Evolutionary conservation across 305 asterid species (phyloP), one percentile per base, ranked within the genome.

Genomic region (Ruellia speciosa): DNA sequence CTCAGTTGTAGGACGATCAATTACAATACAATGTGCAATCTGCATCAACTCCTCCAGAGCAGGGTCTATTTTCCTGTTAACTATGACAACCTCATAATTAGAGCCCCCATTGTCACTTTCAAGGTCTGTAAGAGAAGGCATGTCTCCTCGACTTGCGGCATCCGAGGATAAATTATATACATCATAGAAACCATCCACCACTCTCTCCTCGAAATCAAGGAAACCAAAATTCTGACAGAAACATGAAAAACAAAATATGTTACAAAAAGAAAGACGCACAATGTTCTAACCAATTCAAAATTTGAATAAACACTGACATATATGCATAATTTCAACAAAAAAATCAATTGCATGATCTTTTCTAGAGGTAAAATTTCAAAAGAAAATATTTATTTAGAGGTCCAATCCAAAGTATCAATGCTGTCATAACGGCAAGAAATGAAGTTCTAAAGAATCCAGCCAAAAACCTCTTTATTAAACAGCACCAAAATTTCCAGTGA

Each of bases 151-250:
- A 64, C 52, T 71, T 65, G 82, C 67, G 39, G 81, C 70, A 69
- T 89, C 86, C 45, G 82, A 67, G 60, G 88, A 84, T 63, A 83
- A 86, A 65, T 75, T 81, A 77, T 84, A 79, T 51, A 87, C 82
- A 75, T 93, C 99, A 70, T 86, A 93, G 79, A 93, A 93, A 54
- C 99, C 97, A 81, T 93, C 99, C 68, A 81, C 94, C 45, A 93
- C 82, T 73, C 75, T 89, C 77, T 93, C 97, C 68, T 77, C 94
- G 67, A 86, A 89, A 73, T 93, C 99, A 53, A 93, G 87, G 62
- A 85, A 78, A 45, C 94, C 83, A 48, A 84, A 89, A 76, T 81
- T 82, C 99, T 93, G 85, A 65, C 55, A 52, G 60, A 64, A 34
- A 72, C 6, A 63, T 59, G 51, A 19, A 50, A 24, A 43, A 47